Conservation (phyloP, 164 flowering plant genomes). For the Taxillus chinensis region DNA sequence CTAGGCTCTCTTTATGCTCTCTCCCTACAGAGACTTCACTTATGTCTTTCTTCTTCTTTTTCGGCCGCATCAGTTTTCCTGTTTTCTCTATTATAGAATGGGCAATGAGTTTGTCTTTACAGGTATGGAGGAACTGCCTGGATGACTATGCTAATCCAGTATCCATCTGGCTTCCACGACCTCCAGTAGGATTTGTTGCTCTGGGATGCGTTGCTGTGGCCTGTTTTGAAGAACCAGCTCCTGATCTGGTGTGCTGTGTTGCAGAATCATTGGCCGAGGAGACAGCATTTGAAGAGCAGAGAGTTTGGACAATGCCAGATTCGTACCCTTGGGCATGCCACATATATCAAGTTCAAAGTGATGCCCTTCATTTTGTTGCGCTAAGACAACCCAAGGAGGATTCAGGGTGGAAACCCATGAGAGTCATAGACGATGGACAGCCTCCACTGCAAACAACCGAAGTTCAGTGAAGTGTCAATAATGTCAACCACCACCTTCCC, state of each 20-base stretch:
- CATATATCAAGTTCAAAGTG: constrained; percentile 73
- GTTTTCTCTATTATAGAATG: not conserved
- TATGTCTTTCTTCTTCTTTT: not conserved
- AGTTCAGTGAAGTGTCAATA: no score
- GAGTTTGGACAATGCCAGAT: constrained; percentile 72
- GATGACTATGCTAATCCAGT: constrained; percentile 73
- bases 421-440: constrained; percentile 33
- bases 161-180: constrained; percentile 87
- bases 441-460: constrained; percentile 2
- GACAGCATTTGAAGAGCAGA: constrained; percentile 63
- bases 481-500: no score
- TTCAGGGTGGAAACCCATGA: constrained; percentile 70
- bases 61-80: no score
- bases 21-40: no score
- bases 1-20: no score
- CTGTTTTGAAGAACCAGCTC: constrained; percentile 57
- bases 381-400: constrained; percentile 64
- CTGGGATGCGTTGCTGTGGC: constrained; percentile 78
- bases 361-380: constrained; percentile 82
- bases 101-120: constrained; percentile 6
- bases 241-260: constrained; percentile 43
- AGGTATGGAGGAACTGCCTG: constrained; percentile 95
- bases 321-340: constrained; percentile 97
- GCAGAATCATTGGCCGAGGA: constrained; percentile 55
- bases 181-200: constrained; percentile 80